Percentiles rank a stretch among this genome's conserved stretches.
These are phyloP conservation scores for Suhomyces yuchorum DNA, from an alignment of 1,139 yeast species.

Conservation along the genomic window DNA sequence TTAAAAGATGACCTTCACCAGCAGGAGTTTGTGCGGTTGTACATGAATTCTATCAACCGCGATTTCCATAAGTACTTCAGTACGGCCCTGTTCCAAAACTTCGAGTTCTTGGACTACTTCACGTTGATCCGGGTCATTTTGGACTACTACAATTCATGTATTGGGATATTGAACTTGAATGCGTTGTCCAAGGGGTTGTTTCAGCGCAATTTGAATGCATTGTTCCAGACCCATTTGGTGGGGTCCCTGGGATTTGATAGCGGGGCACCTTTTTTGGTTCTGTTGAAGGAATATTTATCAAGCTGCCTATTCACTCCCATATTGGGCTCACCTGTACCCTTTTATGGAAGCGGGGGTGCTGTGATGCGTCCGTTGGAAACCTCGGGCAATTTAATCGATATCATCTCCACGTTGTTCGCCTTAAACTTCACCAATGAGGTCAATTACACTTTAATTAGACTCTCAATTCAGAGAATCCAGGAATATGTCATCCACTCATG, in stretches of 20 bases:
- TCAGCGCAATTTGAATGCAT: slow-evolving; percentile 29
- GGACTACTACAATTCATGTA: slow-evolving; percentile 22
- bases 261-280: slow-evolving; percentile 9
- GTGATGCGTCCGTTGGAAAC: not conserved
- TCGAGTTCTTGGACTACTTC: slow-evolving; percentile 17
- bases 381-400: slow-evolving; percentile 16
- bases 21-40: slow-evolving; percentile 37
- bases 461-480: slow-evolving; percentile 45
- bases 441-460: slow-evolving; percentile 41
- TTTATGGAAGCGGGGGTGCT: not conserved
- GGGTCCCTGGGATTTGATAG: slow-evolving; percentile 1
- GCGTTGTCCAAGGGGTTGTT: slow-evolving; percentile 25
- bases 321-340: not conserved
- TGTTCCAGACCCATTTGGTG: slow-evolving; percentile 24
- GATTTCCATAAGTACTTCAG: slow-evolving; percentile 15
- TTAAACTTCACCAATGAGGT: slow-evolving; percentile 38
- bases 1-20: slow-evolving; percentile 39
- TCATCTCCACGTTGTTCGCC: slow-evolving; percentile 23
- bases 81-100: slow-evolving; percentile 6
- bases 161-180: slow-evolving; percentile 25
- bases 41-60: slow-evolving; percentile 33
- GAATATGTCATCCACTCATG: slow-evolving; percentile 38
- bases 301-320: slow-evolving; percentile 10
- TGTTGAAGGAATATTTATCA: slow-evolving; percentile 14
- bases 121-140: slow-evolving; percentile 18